Evolutionary conservation across 2,329 filamentous ascomycete species (phyloP), one percentile per base, ranked within the genome.

Genomic region (Rutstroemia sp.): DNA sequence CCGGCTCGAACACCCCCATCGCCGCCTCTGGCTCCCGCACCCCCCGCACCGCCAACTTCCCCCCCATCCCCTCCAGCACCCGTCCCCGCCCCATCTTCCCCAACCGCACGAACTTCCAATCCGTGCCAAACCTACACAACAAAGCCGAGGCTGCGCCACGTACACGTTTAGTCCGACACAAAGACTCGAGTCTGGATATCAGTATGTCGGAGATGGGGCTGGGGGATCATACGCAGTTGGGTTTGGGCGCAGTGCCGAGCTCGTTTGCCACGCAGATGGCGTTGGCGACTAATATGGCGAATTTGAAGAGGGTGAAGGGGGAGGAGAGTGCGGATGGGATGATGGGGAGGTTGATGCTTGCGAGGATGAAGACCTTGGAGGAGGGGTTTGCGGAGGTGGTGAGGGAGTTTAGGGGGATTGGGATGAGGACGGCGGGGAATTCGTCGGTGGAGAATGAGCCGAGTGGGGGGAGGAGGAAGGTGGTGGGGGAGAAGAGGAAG

Each of bases 281-380:
- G 8, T 83, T 87, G 74, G 86, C 85, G 0, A 81, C 83, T 50
- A 84, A 84, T 14, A 82, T 81, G 19, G 71, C 84, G 53, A 80
- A 79, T 64, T 72, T 69, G 30, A 30, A 53, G 25, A 44, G 49
- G n/a, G 71, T 72, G 12, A 74, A 74, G 25, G 75, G 75, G 34
- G 56, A 58, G 2, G 64, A 62, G 36, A 62, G 63, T 76, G 77
- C 81, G 70, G 86, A 89, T 66, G 81, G 88, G 42, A 87, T 92
- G 80, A 84, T 87, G 67, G 81, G 86, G 63, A 82, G 89, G 56
- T 79, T 96, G 47, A 87, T 96, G 72, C 76, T 96, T 47, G 89
- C 90, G 8, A 79, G 90, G 36, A 96, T 96, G 90, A 94, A 94
- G 70, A 92, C 87, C 7, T 78, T 97, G 2, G 92, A 97, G 69